phyloP scores from a whole-genome alignment of 176 grass and related monocot genomes.

The Bromus sterilis region DNA sequence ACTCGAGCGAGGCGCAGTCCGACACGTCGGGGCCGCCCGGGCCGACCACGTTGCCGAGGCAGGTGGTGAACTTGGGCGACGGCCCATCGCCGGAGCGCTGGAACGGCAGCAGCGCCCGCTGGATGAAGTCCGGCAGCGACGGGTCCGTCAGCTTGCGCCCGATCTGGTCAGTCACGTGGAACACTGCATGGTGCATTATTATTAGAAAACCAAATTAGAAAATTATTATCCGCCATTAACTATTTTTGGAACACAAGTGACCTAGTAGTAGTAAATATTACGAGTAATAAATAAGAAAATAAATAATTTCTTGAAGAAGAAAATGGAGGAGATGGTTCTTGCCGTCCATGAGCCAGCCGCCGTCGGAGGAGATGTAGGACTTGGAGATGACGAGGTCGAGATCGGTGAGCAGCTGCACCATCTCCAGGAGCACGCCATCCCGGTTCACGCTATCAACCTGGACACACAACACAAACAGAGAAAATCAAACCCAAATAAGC shows the following conservation, averaged over 20 bases:
- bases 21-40: slow-evolving; percentile 34
- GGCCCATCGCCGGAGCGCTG: not conserved
- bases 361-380: slow-evolving; percentile 83
- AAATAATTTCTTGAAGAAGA: too few relatives aligned
- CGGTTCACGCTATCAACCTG: slow-evolving; percentile 75
- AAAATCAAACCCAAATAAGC: not conserved
- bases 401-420: slow-evolving; percentile 78
- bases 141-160: slow-evolving; percentile 57
- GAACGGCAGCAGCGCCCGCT: slow-evolving; percentile 30
- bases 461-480: not conserved
- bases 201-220: not conserved
- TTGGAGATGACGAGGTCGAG: slow-evolving; percentile 88
- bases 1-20: slow-evolving; percentile 52
- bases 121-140: slow-evolving; percentile 43
- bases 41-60: slow-evolving; percentile 55
- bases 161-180: slow-evolving; percentile 75
- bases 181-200: slow-evolving; percentile 37
- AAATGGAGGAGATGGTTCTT: not conserved
- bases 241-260: too few relatives aligned
- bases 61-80: slow-evolving; percentile 38
- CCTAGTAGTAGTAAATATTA: too few relatives aligned
- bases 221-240: not conserved
- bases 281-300: too few relatives aligned
- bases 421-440: slow-evolving; percentile 69
- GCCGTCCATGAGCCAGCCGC: slow-evolving; percentile 84